phyloP scores from a whole-genome alignment of 192 early-diverging fungal genomes.

The Cladochytrium replicatum region DNA sequence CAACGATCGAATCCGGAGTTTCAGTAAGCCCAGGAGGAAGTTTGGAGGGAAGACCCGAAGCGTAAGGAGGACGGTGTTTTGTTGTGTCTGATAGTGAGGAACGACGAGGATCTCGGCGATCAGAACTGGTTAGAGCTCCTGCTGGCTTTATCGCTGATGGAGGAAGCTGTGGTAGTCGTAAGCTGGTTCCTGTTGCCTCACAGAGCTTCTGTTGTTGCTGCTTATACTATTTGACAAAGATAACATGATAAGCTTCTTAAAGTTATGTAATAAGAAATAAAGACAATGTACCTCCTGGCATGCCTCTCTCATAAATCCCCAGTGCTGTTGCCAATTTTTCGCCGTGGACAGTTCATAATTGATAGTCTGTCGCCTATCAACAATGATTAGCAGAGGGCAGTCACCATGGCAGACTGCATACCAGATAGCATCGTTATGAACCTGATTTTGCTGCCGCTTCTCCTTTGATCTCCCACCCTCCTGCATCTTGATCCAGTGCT shows the following conservation, averaged over 20 bases:
- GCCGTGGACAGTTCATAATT: slow-evolving; percentile 37
- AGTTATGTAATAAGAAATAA: too few species aligned
- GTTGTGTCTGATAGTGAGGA: too few species aligned
- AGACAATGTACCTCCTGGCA: slow-evolving; percentile 20
- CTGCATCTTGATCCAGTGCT: too few species aligned
- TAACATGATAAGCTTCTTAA: too few species aligned
- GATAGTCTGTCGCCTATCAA: slow-evolving; percentile 38
- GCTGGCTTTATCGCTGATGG: too few species aligned
- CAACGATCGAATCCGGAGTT: slow-evolving; percentile 17
- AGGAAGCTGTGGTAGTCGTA: too few species aligned
- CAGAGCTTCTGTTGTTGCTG: too few species aligned
- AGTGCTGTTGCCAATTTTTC: slow-evolving; percentile 35
- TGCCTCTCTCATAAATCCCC: slow-evolving; percentile 43
- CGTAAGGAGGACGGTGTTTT: slow-evolving; percentile 5
- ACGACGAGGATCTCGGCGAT: too few species aligned
- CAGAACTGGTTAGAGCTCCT: too few species aligned
- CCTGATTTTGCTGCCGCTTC: slow-evolving; percentile 19
- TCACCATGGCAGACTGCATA: slow-evolving; percentile 1
- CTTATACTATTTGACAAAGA: too few species aligned
- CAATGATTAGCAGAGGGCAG: too few species aligned
- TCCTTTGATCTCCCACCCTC: slow-evolving; percentile 7
- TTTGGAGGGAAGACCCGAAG: slow-evolving; percentile 39
- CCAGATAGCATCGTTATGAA: slow-evolving; percentile 46
- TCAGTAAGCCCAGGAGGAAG: slow-evolving; percentile 33
- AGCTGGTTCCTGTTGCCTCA: too few species aligned